Evolutionary conservation across 2,329 filamentous ascomycete species (phyloP).

Genomic region (Dryadomyces sulphureus): DNA sequence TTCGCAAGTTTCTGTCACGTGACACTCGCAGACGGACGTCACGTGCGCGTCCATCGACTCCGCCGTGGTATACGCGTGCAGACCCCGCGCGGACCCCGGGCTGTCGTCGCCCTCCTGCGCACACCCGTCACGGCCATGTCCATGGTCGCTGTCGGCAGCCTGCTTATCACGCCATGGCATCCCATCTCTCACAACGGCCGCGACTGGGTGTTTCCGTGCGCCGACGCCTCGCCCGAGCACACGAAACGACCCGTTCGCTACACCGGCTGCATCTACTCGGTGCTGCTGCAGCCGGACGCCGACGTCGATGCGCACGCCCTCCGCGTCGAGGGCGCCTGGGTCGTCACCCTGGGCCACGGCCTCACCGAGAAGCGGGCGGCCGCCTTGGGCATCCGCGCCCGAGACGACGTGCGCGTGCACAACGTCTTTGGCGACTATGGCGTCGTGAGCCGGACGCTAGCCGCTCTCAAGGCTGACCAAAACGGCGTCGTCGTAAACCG

Average conservation of each 20-base stretch:
- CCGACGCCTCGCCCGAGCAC: conserved; percentile 9
- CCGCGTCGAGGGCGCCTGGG: conserved; percentile 30
- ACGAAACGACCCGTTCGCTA: conserved; percentile 22
- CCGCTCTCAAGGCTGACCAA: conserved; percentile 18
- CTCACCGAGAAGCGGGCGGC: conserved; percentile 16
- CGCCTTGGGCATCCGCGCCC: too few relatives aligned
- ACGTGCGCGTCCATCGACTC: conserved; percentile 27
- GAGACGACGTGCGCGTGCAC: conserved; percentile 9
- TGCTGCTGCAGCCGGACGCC: conserved; percentile 33
- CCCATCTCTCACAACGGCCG: conserved; percentile 23
- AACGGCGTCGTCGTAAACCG: conserved; percentile 28
- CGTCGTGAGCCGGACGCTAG: conserved; percentile 24
- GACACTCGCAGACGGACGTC: conserved; percentile 21
- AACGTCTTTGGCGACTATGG: conserved; percentile 7
- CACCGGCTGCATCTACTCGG: conserved; percentile 39
- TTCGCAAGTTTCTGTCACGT: conserved; percentile 37
- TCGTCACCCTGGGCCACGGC: conserved; percentile 45
- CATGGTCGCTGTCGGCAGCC: conserved; percentile 29
- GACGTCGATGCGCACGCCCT: conserved; percentile 34
- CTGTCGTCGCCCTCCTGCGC: conserved; percentile 35
- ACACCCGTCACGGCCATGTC: conserved; percentile 25
- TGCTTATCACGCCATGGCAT: conserved; percentile 46
- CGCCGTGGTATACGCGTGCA: conserved; percentile 29
- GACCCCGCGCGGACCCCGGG: conserved; percentile 33
- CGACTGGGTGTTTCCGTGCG: conserved; percentile 17